Percentiles rank a stretch among this genome's conserved stretches.
These are phyloP conservation scores for Phalaenopsis aphrodite DNA, from an alignment of 106 monocot species.

Conservation along the genomic window DNA sequence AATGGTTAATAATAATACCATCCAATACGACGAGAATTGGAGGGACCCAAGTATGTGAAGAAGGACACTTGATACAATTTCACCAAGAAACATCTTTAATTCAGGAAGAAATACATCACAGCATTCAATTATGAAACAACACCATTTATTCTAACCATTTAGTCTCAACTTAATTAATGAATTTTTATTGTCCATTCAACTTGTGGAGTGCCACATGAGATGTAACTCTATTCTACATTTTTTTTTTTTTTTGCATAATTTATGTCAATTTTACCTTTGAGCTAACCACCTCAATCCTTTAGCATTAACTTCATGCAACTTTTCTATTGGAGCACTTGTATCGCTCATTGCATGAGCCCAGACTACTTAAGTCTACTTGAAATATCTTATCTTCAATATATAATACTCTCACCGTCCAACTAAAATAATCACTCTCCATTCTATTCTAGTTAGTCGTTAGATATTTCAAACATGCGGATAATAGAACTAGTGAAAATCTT, in stretches of 20 bases:
- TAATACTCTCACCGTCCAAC: background rate
- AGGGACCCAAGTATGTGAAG: no score
- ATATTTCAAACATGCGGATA: background rate
- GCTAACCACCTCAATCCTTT: background rate
- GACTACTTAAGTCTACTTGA: background rate
- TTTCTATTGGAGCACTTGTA: no score
- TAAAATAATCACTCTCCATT: background rate
- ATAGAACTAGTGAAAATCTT: background rate
- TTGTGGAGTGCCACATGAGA: background rate
- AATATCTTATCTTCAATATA: background rate
- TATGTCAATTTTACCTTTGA: background rate
- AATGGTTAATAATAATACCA: background rate
- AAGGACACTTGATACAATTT: no score
- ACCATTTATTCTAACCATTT: background rate
- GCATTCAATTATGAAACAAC: background rate
- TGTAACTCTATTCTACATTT: background rate
- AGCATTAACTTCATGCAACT: no score
- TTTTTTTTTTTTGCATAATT: background rate
- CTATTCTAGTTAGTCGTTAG: no score
- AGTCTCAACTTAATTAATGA: background rate
- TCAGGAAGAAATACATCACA: background rate
- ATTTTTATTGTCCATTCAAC: background rate
- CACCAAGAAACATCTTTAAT: background rate
- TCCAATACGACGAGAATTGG: background rate
- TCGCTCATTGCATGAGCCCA: no score